Base-by-base conservation (phyloP, 164 flowering plant species). In the Nymphaea colorata region DNA sequence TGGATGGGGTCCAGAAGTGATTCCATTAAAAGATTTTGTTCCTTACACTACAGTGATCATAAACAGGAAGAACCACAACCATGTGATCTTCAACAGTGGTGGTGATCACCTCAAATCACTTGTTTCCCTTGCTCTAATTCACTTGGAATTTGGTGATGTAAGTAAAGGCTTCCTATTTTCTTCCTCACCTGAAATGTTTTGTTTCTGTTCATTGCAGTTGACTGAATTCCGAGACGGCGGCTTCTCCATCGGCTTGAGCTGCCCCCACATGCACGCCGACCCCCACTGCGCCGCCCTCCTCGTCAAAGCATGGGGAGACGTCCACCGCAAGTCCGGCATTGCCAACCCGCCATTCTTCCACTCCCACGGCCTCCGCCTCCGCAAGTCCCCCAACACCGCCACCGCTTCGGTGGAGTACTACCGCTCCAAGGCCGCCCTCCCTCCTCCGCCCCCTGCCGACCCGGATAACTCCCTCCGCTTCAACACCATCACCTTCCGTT, bases 171-270 rank as follows among this genome's bases (percentile, higher is more conserved):
- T 25, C 36, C 36, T 25, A 25, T 25, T n/a, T n/a, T n/a, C n/a
- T n/a, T n/a, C n/a, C n/a, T 25, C 36, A 25, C 36, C 36, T 25
- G 8, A 51, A 51, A 4, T 51, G 14, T 3, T 15, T 51, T 51
- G 14, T 51, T 51, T 51, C 57, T 51, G 8, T 5, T 51, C 12
- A 15, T 3, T 76, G 77, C 82, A 91, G 93, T 25, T 91, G 61
- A 91, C 73, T 67, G 88, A 85, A 18, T 89, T 91, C 70, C 85
- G 79, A 76, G 86, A 87, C 59, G 96, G 92, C 36, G 91, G 94
- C 8, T 59, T 81, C 51, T 96, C 96, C 6, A 76, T 91, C 12
- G 92, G 89, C 57, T 63, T 89, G 62, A 88, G 89, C 72, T 89
- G 87, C 79, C 71, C 83, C 42, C 98, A 92, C 78, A 74, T 85